Evolutionary conservation across 2,329 filamentous ascomycete species (phyloP).

Genomic region (Scolecobasidium constrictum): DNA sequence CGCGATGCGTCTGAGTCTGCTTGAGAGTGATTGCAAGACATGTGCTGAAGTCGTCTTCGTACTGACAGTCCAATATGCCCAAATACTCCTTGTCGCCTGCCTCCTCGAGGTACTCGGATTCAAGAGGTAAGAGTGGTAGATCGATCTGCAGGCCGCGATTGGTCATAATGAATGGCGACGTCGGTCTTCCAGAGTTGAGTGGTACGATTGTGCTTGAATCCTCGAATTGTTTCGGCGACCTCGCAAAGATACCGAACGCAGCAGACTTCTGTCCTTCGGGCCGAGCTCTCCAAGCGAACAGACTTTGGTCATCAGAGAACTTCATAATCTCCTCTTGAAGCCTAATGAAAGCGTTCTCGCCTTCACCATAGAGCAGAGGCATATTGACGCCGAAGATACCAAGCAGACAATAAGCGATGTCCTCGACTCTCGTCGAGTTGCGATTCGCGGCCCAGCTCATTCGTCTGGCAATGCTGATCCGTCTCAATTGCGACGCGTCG

Average conservation of each 20-base stretch:
- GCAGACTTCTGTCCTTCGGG: background rate
- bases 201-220: conserved; percentile 1
- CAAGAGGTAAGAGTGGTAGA: conserved; percentile 10
- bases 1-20: too few relatives aligned
- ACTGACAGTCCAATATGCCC: too few relatives aligned
- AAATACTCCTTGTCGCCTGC: too few relatives aligned
- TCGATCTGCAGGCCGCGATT: conserved; percentile 14
- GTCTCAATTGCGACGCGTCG: background rate
- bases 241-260: background rate
- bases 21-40: too few relatives aligned
- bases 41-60: too few relatives aligned
- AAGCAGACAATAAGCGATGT: conserved; percentile 7
- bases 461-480: background rate
- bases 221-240: conserved; percentile 1
- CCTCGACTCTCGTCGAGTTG: conserved; percentile 1
- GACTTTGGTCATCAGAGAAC: conserved; percentile 15
- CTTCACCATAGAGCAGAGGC: conserved; percentile 9
- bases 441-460: conserved; percentile 6
- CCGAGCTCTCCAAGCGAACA: conserved; percentile 13
- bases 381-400: conserved; percentile 9
- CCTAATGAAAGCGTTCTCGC: conserved; percentile 15
- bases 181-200: background rate
- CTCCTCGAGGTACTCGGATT: too few relatives aligned
- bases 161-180: conserved; percentile 2
- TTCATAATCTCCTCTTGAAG: conserved; percentile 18